phyloP scores from a whole-genome alignment of 139 green algal species.

The Diplosphaera chodatii region DNA sequence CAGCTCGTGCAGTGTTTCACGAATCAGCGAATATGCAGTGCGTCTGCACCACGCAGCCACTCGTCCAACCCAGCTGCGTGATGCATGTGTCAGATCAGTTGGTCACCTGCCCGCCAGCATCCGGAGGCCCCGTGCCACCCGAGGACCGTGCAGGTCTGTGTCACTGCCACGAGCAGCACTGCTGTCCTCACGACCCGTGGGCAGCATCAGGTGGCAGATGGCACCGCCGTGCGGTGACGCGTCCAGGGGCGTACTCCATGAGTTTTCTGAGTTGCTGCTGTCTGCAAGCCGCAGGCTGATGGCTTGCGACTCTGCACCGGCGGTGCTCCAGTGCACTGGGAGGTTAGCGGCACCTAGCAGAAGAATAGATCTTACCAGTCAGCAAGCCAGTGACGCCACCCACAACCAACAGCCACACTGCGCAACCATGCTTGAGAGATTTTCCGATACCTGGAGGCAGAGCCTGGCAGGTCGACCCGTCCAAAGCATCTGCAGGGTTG shows the following conservation, averaged over 20 bases:
- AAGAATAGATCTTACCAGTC: too few relatives aligned
- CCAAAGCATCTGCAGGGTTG: background rate
- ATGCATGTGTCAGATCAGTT: too few relatives aligned
- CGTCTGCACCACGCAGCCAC: too few relatives aligned
- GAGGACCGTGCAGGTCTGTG: background rate
- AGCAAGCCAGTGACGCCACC: too few relatives aligned
- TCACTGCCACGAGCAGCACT: too few relatives aligned
- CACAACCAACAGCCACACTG: too few relatives aligned
- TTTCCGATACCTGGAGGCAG: background rate
- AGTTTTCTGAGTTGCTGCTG: background rate
- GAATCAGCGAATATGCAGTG: too few relatives aligned
- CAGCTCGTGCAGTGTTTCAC: too few relatives aligned
- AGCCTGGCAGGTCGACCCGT: background rate
- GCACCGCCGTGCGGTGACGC: background rate
- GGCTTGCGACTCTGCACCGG: too few relatives aligned
- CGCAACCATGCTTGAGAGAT: too few relatives aligned
- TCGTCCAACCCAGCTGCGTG: too few relatives aligned
- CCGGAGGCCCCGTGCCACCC: background rate
- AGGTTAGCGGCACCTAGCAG: conserved; percentile 10
- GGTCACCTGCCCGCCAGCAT: too few relatives aligned
- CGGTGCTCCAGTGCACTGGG: conserved; percentile 18
- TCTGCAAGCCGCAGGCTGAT: background rate
- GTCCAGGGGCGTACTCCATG: background rate
- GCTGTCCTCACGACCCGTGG: background rate
- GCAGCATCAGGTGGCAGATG: background rate